Evolutionary conservation across 345 rosid species (phyloP).

Genomic region (Psidium guajava): DNA sequence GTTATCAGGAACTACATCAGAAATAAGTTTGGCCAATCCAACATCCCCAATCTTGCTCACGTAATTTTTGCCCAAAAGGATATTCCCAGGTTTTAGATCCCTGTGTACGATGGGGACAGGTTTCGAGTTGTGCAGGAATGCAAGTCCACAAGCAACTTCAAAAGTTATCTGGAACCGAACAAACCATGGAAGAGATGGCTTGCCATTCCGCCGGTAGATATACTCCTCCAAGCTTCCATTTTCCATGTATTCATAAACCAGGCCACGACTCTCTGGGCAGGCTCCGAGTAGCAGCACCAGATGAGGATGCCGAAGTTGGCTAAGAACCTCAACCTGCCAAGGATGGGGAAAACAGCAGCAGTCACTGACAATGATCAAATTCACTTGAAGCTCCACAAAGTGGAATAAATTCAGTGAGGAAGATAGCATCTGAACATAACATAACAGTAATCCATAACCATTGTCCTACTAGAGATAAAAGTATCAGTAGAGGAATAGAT

Average conservation of each 20-base stretch:
- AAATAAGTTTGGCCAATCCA: slow-evolving; percentile 75
- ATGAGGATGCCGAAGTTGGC: slow-evolving; percentile 74
- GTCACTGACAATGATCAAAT: neutral
- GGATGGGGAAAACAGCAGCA: neutral
- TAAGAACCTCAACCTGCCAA: slow-evolving; percentile 70
- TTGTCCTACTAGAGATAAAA: neutral
- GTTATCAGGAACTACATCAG: slow-evolving; percentile 61
- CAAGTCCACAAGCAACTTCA: slow-evolving; percentile 75
- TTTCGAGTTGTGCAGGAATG: slow-evolving; percentile 88
- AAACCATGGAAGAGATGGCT: slow-evolving; percentile 73
- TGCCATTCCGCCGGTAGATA: slow-evolving; percentile 41
- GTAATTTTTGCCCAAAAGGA: slow-evolving; percentile 59
- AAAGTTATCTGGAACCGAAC: slow-evolving; percentile 60
- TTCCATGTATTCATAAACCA: slow-evolving; percentile 80
- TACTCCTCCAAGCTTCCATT: slow-evolving; percentile 69
- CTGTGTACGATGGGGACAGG: slow-evolving; percentile 84
- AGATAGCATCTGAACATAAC: neutral
- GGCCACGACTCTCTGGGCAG: slow-evolving; percentile 72
- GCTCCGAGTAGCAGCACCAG: slow-evolving; percentile 83
- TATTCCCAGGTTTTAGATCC: slow-evolving; percentile 77
- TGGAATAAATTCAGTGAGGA: neutral
- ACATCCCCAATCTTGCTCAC: slow-evolving; percentile 87
- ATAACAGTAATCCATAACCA: neutral
- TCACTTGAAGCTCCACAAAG: neutral
- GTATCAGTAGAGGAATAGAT: neutral